phyloP scores from a whole-genome alignment of 73 alveolate species.

The Tetrahymena thermophila region DNA sequence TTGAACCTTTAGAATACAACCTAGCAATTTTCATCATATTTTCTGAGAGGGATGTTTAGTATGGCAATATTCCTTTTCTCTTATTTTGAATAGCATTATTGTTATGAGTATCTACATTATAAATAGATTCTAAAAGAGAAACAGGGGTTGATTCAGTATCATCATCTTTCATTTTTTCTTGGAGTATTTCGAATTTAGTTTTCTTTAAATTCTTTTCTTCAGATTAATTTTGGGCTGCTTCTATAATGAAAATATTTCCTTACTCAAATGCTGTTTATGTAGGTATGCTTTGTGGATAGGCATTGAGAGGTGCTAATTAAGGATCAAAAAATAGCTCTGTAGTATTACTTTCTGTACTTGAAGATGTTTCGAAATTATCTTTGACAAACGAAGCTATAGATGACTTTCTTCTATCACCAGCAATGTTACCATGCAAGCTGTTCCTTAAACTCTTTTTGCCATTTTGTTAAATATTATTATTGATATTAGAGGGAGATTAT shows the following conservation, averaged over 20 bases:
- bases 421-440: neutral
- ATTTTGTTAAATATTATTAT: neutral
- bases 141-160: neutral
- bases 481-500: neutral
- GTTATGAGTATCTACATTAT: neutral
- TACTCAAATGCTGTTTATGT: neutral
- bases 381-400: neutral
- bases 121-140: neutral
- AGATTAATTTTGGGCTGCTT: neutral
- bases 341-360: neutral
- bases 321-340: neutral
- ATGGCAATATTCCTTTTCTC: neutral
- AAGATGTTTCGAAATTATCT: neutral
- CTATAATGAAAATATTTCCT: neutral
- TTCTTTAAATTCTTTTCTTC: neutral
- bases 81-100: neutral
- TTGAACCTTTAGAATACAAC: neutral
- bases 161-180: neutral
- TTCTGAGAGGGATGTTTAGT: neutral
- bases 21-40: neutral
- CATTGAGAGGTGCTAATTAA: neutral
- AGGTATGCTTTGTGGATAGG: neutral
- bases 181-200: neutral
- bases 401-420: neutral
- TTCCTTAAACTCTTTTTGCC: neutral